Conservation (phyloP, 148 eudicot genomes). For the Agrostemma githago region DNA sequence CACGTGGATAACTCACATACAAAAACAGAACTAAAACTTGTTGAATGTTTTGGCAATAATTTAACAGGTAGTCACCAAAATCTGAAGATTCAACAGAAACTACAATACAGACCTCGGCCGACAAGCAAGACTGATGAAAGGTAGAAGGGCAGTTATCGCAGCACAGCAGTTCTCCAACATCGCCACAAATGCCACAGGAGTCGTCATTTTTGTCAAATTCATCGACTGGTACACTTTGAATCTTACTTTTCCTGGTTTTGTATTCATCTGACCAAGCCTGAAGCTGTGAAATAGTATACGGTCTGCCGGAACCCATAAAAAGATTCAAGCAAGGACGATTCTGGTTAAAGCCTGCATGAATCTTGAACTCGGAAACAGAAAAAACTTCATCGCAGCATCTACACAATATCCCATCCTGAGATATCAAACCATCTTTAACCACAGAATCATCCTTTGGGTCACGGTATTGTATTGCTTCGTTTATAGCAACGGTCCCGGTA, state of each 20-base stretch:
- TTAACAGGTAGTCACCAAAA: not conserved
- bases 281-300: slow-evolving; percentile 73
- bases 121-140: slow-evolving; percentile 84
- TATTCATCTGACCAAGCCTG: slow-evolving; percentile 98
- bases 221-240: slow-evolving; percentile 40
- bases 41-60: not conserved
- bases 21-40: slow-evolving; percentile 1
- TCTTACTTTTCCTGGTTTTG: slow-evolving; percentile 59
- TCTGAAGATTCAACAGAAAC: slow-evolving; percentile 14
- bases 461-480: slow-evolving; percentile 68
- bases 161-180: slow-evolving; percentile 87
- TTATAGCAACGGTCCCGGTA: slow-evolving; percentile 45
- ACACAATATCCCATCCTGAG: slow-evolving; percentile 71
- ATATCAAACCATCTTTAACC: slow-evolving; percentile 67
- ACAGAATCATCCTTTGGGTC: slow-evolving; percentile 56
- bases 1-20: not conserved
- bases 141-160: slow-evolving; percentile 97
- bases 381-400: slow-evolving; percentile 64
- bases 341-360: slow-evolving; percentile 69
- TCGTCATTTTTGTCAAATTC: slow-evolving; percentile 82
- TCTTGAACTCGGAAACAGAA: slow-evolving; percentile 62
- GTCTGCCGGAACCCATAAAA: slow-evolving; percentile 76
- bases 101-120: slow-evolving; percentile 55
- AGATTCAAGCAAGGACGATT: slow-evolving; percentile 70
- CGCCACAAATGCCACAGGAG: slow-evolving; percentile 97